Conservation (phyloP, 2,329 filamentous ascomycete species). For the Rhynchosporium secalis region DNA sequence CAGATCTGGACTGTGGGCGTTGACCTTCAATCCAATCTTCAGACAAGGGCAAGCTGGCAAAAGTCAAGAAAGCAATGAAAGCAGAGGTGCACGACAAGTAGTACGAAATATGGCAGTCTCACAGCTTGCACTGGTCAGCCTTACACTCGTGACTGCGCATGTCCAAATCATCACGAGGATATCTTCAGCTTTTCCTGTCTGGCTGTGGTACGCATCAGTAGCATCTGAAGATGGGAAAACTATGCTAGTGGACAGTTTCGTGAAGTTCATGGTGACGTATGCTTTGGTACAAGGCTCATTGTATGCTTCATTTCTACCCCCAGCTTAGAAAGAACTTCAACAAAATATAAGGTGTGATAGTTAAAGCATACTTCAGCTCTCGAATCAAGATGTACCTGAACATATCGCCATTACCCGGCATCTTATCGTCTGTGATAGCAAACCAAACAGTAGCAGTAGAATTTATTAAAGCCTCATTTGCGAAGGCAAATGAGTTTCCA, state of each 20-base stretch:
- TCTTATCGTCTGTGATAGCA: no score
- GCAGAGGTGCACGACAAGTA: conserved; percentile 22
- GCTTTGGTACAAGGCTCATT: conserved; percentile 77
- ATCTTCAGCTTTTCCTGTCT: conserved; percentile 83
- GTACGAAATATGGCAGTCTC: conserved; percentile 60
- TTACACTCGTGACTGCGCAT: conserved; percentile 81
- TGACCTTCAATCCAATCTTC: conserved; percentile 32
- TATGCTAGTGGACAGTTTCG: conserved; percentile 16
- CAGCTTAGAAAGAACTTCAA: conserved; percentile 56
- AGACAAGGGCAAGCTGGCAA: background rate
- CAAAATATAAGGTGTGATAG: background rate
- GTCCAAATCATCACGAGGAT: conserved; percentile 92
- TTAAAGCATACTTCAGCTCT: no score
- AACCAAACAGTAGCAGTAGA: no score
- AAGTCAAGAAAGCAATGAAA: background rate
- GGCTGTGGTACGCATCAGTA: conserved; percentile 80
- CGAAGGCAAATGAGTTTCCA: background rate
- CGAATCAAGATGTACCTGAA: no score
- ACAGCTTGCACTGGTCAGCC: conserved; percentile 69
- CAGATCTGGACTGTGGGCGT: conserved; percentile 55
- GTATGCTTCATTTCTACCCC: conserved; percentile 88
- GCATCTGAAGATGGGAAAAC: conserved; percentile 19
- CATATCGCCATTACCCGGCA: no score
- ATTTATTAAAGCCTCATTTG: no score
- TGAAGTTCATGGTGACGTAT: conserved; percentile 75